Evolutionary conservation across 495 filamentous ascomycete genomes (phyloP).

Genomic region (Astrocystis sublimbata): DNA sequence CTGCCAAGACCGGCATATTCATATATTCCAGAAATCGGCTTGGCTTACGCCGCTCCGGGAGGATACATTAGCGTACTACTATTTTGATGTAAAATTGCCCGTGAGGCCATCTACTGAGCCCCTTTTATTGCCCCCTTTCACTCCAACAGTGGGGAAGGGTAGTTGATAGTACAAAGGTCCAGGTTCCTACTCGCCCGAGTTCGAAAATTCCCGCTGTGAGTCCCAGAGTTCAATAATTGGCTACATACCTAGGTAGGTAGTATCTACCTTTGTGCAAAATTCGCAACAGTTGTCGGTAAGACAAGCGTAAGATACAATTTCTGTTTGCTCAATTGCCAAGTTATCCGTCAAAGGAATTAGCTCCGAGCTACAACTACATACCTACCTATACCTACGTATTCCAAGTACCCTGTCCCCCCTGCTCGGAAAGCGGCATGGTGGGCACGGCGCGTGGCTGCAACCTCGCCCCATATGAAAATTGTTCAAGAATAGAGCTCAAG

Average conservation of each 20-base stretch:
- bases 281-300: neutral
- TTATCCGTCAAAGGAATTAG: neutral
- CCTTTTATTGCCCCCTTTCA: slow-evolving; percentile 2
- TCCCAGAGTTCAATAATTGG: neutral
- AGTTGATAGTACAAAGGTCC: neutral
- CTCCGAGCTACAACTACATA: neutral
- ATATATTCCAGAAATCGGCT: slow-evolving; percentile 28
- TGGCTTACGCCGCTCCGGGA: slow-evolving; percentile 22
- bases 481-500: neutral
- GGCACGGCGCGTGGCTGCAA: slow-evolving; percentile 3
- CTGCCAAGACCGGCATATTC: slow-evolving; percentile 21
- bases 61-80: slow-evolving; percentile 13
- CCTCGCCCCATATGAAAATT: neutral
- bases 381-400: neutral
- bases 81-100: slow-evolving; percentile 8
- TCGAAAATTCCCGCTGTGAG: neutral
- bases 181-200: neutral
- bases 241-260: neutral
- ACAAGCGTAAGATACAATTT: neutral
- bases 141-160: neutral
- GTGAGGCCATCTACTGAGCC: neutral
- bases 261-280: too few relatives aligned
- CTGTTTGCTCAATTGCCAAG: neutral
- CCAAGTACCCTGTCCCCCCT: neutral
- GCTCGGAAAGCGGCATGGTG: neutral